Evolutionary conservation across 1,284 basidiomycete genomes (phyloP), one percentile per base, ranked within the genome.

Genomic region (Ustilago nuda): DNA sequence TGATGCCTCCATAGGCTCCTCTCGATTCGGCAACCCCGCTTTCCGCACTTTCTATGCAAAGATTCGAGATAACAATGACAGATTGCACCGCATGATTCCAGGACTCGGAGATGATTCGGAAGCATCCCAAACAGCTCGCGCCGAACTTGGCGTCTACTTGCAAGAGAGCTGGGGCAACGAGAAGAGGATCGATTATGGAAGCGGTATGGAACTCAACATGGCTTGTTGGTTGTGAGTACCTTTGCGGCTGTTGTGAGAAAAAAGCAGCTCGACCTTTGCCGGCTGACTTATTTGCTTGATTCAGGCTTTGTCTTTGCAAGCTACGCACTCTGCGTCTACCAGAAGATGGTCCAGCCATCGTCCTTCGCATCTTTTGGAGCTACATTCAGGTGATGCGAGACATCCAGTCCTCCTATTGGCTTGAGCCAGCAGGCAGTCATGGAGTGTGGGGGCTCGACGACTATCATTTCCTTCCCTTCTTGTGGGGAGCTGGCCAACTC

Each of bases 401-500:
- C 17, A 89, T 99, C 12, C 96, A 98, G 81, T 94, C 93, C 2
- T 92, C 92, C 2, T 99, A 99, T 85, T 98, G 96, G 95, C 90
- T 99, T 0, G 96, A 98, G 86, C 96, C 96, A 4, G 95, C 96
- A 2, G 95, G 95, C 17, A 97, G 94, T 8, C 96, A 98, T 86
- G 96, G 96, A 0, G 97, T 98, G 0, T 99, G 96, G 94, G 97
- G 97, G 1, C 88, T 99, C 58, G 96, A 99, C 84, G 96, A 99
- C 84, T 99, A 98, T 84, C 95, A 98, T 80, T 98, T 98, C 87
- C 88, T 98, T 3, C 95, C 95, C 0, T 99, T 98, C 87, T 86
- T 97, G 9, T 96, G 92, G 86, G 95, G 95, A 4, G 90, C 92
- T 1, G 92, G 92, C 0, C 94, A 96, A 83, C 87, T 97, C 61